These are phyloP conservation scores for Orbilia blumenaviensis DNA, from an alignment of 2,329 filamentous ascomycete genomes.

Conservation along the genomic window DNA sequence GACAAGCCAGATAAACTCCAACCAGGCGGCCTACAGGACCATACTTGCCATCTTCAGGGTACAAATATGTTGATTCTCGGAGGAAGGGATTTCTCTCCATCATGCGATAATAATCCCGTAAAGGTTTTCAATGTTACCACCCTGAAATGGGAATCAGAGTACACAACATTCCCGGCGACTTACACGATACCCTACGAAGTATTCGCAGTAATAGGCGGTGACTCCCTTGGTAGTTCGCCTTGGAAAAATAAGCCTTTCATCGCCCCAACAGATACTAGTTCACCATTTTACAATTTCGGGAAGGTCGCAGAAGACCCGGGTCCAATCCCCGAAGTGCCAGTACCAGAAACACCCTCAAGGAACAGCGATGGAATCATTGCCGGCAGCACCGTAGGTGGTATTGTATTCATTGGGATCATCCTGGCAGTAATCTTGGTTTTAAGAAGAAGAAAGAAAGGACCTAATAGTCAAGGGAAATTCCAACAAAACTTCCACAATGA, in stretches of 20 bases:
- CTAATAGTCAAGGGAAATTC: neutral
- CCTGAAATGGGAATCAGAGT: conserved; percentile 32
- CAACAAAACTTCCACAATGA: conserved; percentile 40
- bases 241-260: conserved; percentile 35
- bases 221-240: neutral
- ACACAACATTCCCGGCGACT: neutral
- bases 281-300: conserved; percentile 25
- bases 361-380: conserved; percentile 34
- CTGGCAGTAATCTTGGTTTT: conserved; percentile 4
- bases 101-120: conserved; percentile 13
- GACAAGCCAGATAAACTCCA: conserved; percentile 40
- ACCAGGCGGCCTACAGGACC: conserved; percentile 29
- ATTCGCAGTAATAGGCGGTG: conserved; percentile 21
- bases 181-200: conserved; percentile 40
- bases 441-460: neutral
- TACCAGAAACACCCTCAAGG: neutral
- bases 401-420: conserved; percentile 16
- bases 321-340: neutral
- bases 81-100: conserved; percentile 24
- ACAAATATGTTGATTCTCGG: conserved; percentile 43
- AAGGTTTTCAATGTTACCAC: conserved; percentile 50
- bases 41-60: conserved; percentile 43
- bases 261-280: conserved; percentile 17
- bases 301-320: neutral
- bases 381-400: conserved; percentile 22